Conservation (phyloP, 2,329 filamentous ascomycete species). For the Colletotrichum somersetense region DNA sequence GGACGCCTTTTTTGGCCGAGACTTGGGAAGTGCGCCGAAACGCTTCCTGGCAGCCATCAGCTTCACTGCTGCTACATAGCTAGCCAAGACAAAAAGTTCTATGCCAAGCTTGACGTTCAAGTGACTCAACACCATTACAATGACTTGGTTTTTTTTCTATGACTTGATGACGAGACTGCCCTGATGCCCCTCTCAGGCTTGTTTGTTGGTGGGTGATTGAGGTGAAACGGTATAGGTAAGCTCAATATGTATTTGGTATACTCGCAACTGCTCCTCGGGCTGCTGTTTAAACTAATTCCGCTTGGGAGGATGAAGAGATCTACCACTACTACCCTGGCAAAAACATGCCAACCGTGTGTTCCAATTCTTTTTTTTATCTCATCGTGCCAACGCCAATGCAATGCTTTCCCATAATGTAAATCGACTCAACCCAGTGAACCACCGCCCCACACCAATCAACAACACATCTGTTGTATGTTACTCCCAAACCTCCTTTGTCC, state of each 20-base stretch:
- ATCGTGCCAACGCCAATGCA: conserved; percentile 41
- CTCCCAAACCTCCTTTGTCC: background rate
- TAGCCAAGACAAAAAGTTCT: conserved; percentile 40
- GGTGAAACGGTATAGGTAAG: too few species aligned
- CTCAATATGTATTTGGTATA: conserved; percentile 26
- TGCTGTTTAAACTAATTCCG: conserved; percentile 5
- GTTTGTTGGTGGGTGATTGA: too few species aligned
- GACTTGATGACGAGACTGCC: too few species aligned
- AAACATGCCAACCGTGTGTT: conserved; percentile 27
- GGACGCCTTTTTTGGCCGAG: conserved; percentile 20
- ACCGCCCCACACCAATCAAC: background rate
- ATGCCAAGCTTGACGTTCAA: background rate
- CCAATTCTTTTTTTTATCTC: background rate
- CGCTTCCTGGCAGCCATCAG: conserved; percentile 23
- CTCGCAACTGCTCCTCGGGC: background rate
- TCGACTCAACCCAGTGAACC: conserved; percentile 8
- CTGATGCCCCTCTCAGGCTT: too few species aligned
- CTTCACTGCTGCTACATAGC: conserved; percentile 25
- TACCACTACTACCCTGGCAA: conserved; percentile 19
- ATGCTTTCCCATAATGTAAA: conserved; percentile 39
- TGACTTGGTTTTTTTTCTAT: background rate
- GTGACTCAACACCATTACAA: background rate
- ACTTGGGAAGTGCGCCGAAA: conserved; percentile 30
- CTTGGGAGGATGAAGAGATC: conserved; percentile 22
- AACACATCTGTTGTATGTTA: background rate